Base-by-base conservation (phyloP, 768 basidiomycete species). In the Lentinula boryana region DNA sequence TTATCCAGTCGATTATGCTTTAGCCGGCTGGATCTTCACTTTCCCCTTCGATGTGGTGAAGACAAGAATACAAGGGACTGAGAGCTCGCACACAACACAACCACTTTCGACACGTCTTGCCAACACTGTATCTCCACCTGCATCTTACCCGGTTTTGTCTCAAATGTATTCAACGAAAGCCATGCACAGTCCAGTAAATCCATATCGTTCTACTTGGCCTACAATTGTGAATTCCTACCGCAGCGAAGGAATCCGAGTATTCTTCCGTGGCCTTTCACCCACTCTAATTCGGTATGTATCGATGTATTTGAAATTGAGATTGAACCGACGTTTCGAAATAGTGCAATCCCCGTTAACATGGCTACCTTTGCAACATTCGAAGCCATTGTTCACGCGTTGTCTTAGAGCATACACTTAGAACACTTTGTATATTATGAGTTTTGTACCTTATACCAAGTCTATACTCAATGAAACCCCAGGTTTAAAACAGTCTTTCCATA, bases 31-130 rank as follows among this genome's bases (percentile, higher is more conserved):
- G 93, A 40, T 86, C 0, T 78, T 76, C 2, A 95, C 93, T 1
- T 97, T 96, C 70, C 92, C 93, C 2, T 77, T 94, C 59, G 94
- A 97, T 68, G 89, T 94, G 3, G 80, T 95, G 63, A 96, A 97
- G 75, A 95, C 95, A 13, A 84, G 93, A 5, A 83, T 95, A 66
- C 94, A 97, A 71, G 83, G 84, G 58, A 15, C 40, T 10, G 49
- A 54, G 43, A 16, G 27, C 33, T 43, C 58, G n/a, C 38, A 49
- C 1, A n/a, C 33, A 43, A 5, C 50, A 40, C 21, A 23, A 23
- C 38, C 50, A 51, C 18, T n/a, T 21, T 40, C n/a, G 10, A 48
- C 48, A 54, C 54, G 59, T 15, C 23, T 23, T 27, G 2, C 27
- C 13, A 43, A 4, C 16, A 46, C 8, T 46, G 23, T 41, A 21